Percentiles rank a stretch among this genome's conserved stretches.
Evolutionary conservation across 768 basidiomycete species (phyloP).

Genomic region (Tricholoma saponaceum): DNA sequence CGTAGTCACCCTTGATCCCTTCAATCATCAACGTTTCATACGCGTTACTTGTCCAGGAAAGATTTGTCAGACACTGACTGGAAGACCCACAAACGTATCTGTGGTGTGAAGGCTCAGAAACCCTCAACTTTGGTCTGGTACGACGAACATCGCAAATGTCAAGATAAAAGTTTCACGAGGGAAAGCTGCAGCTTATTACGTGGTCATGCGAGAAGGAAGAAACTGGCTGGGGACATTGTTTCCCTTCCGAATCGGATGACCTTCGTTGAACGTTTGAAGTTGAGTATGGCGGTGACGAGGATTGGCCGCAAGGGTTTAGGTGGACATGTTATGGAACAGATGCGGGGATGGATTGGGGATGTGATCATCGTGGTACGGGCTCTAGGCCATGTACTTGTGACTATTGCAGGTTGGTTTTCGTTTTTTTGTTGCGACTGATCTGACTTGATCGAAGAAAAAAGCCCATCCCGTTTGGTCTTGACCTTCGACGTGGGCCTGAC

Average conservation of each 20-base stretch:
- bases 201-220: constrained; percentile 24
- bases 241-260: constrained; percentile 24
- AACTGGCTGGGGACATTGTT: constrained; percentile 27
- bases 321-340: constrained; percentile 37
- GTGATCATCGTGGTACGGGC: constrained; percentile 38
- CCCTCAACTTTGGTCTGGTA: constrained; percentile 23
- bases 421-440: constrained; percentile 1
- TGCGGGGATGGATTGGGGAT: constrained; percentile 29
- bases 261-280: constrained; percentile 24
- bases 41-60: constrained; percentile 4
- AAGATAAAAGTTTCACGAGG: constrained; percentile 28
- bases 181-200: constrained; percentile 33
- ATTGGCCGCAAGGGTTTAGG: constrained; percentile 29
- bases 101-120: constrained; percentile 11
- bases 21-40: not conserved
- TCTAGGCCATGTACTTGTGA: constrained; percentile 32
- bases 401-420: constrained; percentile 26
- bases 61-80: constrained; percentile 28
- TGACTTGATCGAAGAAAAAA: constrained; percentile 14
- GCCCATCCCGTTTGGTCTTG: constrained; percentile 24
- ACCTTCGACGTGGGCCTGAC: constrained; percentile 29
- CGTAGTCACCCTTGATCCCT: not conserved
- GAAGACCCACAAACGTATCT: constrained; percentile 25
- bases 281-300: constrained; percentile 23
- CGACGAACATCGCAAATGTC: constrained; percentile 27